Percentiles rank a stretch among this genome's conserved stretches.
These are phyloP conservation scores for Mallotus nudiflorus DNA, from an alignment of 345 rosid species.

Conservation along the genomic window DNA sequence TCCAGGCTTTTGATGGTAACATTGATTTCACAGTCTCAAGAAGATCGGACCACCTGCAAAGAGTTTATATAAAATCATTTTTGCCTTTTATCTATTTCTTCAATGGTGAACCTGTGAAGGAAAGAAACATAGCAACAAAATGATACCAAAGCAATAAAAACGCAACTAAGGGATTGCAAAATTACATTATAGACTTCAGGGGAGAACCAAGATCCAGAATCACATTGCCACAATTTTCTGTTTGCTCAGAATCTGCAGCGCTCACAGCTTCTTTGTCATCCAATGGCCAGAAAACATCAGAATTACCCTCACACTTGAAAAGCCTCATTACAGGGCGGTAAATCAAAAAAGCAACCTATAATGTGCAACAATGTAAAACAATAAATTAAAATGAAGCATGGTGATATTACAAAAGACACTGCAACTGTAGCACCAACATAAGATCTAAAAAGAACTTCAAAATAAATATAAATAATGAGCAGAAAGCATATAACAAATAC, in stretches of 20 bases:
- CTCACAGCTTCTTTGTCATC: constrained; percentile 49
- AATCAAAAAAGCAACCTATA: constrained; percentile 92
- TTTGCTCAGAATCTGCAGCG: constrained; percentile 46
- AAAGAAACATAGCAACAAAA: constrained; percentile 4
- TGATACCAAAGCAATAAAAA: constrained; percentile 19
- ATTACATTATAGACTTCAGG: constrained; percentile 60
- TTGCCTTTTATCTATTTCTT: neutral
- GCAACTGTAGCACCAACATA: neutral
- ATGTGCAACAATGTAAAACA: constrained; percentile 18
- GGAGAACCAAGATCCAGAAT: constrained; percentile 67
- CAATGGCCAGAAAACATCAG: constrained; percentile 88
- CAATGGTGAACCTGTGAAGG: neutral
- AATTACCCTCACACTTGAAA: constrained; percentile 66
- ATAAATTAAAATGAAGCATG: neutral
- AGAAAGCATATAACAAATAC: neutral
- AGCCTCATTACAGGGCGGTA: constrained; percentile 98
- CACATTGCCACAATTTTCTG: constrained; percentile 40
- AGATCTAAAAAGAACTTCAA: neutral
- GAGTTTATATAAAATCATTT: neutral
- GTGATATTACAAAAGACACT: neutral
- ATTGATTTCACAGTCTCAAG: constrained; percentile 81
- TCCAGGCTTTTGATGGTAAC: constrained; percentile 98
- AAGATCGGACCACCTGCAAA: constrained; percentile 94
- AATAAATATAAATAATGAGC: neutral
- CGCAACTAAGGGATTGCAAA: neutral